Evolutionary conservation across 1,284 basidiomycete species (phyloP).

Genomic region (Gomphus bonarii): DNA sequence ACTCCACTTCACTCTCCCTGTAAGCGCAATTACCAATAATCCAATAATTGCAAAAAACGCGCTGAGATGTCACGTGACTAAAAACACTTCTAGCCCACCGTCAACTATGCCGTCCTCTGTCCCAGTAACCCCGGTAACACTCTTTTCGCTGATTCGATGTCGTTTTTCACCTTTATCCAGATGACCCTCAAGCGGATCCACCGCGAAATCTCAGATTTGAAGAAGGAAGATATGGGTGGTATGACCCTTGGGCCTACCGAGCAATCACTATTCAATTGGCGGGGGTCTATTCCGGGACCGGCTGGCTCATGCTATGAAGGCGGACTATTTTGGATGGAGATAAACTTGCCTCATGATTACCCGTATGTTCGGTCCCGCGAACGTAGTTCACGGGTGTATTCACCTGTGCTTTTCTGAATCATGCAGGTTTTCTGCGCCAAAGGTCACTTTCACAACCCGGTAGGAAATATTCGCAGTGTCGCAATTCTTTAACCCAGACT

Average conservation of each 20-base stretch:
- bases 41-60: neutral
- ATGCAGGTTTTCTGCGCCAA: constrained; percentile 73
- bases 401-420: neutral
- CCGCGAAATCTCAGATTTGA: constrained; percentile 75
- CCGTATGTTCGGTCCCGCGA: constrained; percentile 47
- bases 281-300: constrained; percentile 69
- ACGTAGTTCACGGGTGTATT: neutral
- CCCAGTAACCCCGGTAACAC: neutral
- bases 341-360: constrained; percentile 67
- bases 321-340: constrained; percentile 70
- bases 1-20: too few species aligned
- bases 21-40: neutral
- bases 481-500: neutral
- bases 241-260: constrained; percentile 61
- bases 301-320: constrained; percentile 84
- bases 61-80: neutral
- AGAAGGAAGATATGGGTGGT: constrained; percentile 73
- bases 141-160: neutral
- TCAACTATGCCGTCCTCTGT: neutral
- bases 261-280: constrained; percentile 54
- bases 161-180: constrained; percentile 24
- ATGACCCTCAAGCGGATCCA: constrained; percentile 83
- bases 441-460: constrained; percentile 68
- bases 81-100: neutral
- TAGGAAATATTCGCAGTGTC: constrained; percentile 23